Base-by-base conservation (phyloP, 352 stramenopile genomes). In the Pythium chondricola region DNA sequence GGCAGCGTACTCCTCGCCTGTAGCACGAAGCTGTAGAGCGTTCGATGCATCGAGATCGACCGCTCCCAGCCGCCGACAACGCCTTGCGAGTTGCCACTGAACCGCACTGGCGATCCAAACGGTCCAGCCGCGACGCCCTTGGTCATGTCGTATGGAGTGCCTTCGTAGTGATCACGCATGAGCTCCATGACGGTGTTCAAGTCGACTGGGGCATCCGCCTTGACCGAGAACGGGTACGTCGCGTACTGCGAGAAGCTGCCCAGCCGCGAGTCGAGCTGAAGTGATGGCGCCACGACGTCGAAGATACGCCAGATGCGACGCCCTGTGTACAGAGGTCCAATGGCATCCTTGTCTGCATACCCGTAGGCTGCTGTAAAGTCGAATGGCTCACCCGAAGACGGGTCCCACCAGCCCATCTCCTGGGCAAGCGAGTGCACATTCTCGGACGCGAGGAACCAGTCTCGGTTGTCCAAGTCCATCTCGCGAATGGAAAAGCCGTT, bases 401-500 rank as follows among this genome's bases (percentile, higher is more conserved):
- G 41, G n/a, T 89, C 58, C 76, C 83, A 97, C 83, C 85, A 96
- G 36, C 82, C 73, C 67, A 91, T 91, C 6, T 90, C 69, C 51
- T 80, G 47, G 0, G 89, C 89, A 17, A 97, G 77, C 37, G 69
- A 71, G 16, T 79, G 65, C n/a, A 97, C 70, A 49, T 95, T 97
- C 16, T 53, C 41, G 13, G 85, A 97, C 48, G 88, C 91, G 45
- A 97, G 58, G 58, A 94, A 97, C 52, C 77, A 80, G 42, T 95
- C 73, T 0, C 65, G 67, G 47, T 97, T 59, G 29, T 56, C 60
- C 16, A 87, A 43, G 52, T 93, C 63, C 20, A 98, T 78, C 35
- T 96, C 66, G 35, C 88, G 81, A 59, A 98, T 98, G 45, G 85
- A 74, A 58, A 98, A 98, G 46, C 83, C 85, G 56, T 98, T 98